phyloP scores from a whole-genome alignment of 768 basidiomycete species.

The Paxillus ammoniavirescens region DNA sequence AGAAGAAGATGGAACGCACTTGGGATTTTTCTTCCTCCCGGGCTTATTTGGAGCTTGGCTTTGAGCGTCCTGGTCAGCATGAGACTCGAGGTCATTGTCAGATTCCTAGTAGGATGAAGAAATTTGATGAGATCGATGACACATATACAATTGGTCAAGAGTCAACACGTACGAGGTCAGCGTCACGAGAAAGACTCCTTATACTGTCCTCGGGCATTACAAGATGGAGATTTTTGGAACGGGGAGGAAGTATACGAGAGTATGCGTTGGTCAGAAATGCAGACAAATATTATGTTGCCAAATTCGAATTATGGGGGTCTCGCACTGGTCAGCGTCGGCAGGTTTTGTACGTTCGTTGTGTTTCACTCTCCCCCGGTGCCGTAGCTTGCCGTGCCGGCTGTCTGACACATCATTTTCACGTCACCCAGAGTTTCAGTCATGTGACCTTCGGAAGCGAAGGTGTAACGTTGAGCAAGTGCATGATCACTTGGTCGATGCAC shows the following conservation, averaged over 20 bases:
- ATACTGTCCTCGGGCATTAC: slow-evolving; percentile 50
- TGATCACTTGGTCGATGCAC: no score
- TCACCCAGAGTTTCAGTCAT: slow-evolving; percentile 3
- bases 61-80: slow-evolving; percentile 20
- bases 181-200: slow-evolving; percentile 64
- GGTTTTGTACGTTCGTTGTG: background rate
- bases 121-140: slow-evolving; percentile 6
- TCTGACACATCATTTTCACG: slow-evolving; percentile 15
- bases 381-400: slow-evolving; percentile 5
- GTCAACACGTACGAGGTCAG: slow-evolving; percentile 42
- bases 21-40: slow-evolving; percentile 88
- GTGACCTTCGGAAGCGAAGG: no score
- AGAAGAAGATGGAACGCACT: slow-evolving; percentile 44
- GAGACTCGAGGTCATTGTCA: slow-evolving; percentile 68
- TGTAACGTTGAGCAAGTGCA: no score
- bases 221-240: slow-evolving; percentile 11
- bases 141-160: slow-evolving; percentile 11
- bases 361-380: background rate
- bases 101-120: slow-evolving; percentile 51
- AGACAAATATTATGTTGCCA: background rate
- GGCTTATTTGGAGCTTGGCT: slow-evolving; percentile 35
- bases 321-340: slow-evolving; percentile 3
- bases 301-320: background rate
- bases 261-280: slow-evolving; percentile 33
- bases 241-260: slow-evolving; percentile 10